Evolutionary conservation across 1,139 yeast genomes (phyloP).

Genomic region (Nakaseomyces delphensis): DNA sequence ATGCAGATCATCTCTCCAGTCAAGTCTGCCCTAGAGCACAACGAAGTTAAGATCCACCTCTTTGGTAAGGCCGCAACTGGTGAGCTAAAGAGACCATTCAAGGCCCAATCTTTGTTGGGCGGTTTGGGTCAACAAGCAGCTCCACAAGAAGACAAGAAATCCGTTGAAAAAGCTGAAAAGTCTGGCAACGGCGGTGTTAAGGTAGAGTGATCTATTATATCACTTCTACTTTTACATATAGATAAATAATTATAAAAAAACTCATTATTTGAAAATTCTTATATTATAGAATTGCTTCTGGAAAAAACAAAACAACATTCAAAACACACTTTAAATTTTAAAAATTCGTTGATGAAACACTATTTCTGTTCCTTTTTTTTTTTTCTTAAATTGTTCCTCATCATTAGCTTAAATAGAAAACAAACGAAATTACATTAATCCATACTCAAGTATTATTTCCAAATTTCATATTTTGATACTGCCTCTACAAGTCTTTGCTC

Average conservation of each 20-base stretch:
- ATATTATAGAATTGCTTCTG: not conserved
- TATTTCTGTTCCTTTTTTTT: no score
- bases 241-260: no score
- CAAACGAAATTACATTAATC: no score
- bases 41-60: conserved; percentile 84
- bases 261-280: not conserved
- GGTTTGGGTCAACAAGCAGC: conserved; percentile 54
- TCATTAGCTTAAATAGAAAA: not conserved
- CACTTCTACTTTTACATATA: not conserved
- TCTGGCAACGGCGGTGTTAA: conserved; percentile 87
- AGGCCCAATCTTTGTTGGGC: conserved; percentile 74
- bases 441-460: not conserved
- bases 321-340: no score
- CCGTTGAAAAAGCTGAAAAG: conserved; percentile 77
- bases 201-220: conserved; percentile 63
- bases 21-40: conserved; percentile 83
- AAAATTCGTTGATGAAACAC: no score
- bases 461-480: not conserved
- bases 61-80: conserved; percentile 80
- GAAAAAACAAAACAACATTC: not conserved
- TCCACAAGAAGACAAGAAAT: conserved; percentile 72
- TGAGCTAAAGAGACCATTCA: conserved; percentile 95
- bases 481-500: not conserved
- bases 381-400: no score
- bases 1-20: conserved; percentile 90